phyloP scores from a whole-genome alignment of 2,329 filamentous ascomycete genomes.

The Fusarium sacchari region DNA sequence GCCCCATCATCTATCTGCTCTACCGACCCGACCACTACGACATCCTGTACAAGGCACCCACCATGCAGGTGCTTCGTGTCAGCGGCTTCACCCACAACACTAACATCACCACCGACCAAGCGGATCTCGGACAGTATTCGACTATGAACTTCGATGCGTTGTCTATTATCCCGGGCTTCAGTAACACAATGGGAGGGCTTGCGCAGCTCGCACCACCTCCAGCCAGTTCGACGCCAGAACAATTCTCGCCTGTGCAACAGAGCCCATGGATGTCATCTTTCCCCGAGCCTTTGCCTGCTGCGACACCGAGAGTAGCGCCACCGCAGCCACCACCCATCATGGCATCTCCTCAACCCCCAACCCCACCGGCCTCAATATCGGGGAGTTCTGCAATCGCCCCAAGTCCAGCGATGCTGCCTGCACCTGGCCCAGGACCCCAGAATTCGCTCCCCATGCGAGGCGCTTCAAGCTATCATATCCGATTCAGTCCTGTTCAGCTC shows the following conservation, averaged over 20 bases:
- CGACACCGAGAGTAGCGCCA: slow-evolving; percentile 33
- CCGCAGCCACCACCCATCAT: slow-evolving; percentile 46
- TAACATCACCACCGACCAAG: slow-evolving; percentile 53
- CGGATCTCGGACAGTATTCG: slow-evolving; percentile 55
- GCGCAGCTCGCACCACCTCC: slow-evolving; percentile 49
- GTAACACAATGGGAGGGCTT: slow-evolving; percentile 41
- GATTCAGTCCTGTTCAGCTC: slow-evolving; percentile 61
- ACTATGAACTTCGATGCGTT: slow-evolving; percentile 56
- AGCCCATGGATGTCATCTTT: slow-evolving; percentile 51
- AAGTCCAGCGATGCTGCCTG: slow-evolving; percentile 31
- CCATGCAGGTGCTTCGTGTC: slow-evolving; percentile 65
- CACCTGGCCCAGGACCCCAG: slow-evolving; percentile 29
- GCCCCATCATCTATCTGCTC: slow-evolving; percentile 65
- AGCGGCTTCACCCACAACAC: slow-evolving; percentile 58
- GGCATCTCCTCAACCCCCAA: slow-evolving; percentile 44
- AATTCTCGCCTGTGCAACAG: slow-evolving; percentile 50
- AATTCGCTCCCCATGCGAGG: slow-evolving; percentile 18
- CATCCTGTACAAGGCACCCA: slow-evolving; percentile 76
- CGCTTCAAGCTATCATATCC: slow-evolving; percentile 47
- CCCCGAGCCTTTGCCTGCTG: slow-evolving; percentile 38
- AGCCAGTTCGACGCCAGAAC: slow-evolving; percentile 41
- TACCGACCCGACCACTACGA: slow-evolving; percentile 91
- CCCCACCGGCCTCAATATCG: slow-evolving; percentile 49
- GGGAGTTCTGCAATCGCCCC: slow-evolving; percentile 29
- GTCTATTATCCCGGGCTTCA: slow-evolving; percentile 59